Percentiles rank a stretch among this genome's conserved stretches.
Evolutionary conservation across 2,329 filamentous ascomycete species (phyloP).

Genomic region (Fusarium robinianum): DNA sequence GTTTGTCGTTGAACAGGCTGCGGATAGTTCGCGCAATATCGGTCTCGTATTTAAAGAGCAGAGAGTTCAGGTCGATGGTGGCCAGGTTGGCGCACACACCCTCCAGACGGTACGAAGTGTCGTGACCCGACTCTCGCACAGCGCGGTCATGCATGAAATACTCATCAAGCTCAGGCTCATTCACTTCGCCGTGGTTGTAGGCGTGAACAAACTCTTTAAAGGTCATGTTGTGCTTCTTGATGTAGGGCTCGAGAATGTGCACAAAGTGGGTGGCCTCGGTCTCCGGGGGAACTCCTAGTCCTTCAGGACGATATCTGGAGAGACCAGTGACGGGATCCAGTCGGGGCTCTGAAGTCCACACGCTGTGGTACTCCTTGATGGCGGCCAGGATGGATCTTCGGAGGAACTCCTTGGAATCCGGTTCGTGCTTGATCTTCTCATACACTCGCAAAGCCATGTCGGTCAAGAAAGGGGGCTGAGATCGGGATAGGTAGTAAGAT

Average conservation of each 20-base stretch:
- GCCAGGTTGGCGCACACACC: constrained; percentile 84
- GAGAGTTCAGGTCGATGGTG: constrained; percentile 91
- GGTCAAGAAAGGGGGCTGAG: constrained; percentile 94
- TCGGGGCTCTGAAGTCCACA: constrained; percentile 82
- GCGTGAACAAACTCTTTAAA: constrained; percentile 85
- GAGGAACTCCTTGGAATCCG: constrained; percentile 80
- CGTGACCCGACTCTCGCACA: constrained; percentile 94
- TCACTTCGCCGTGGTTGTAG: constrained; percentile 78
- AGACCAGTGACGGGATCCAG: constrained; percentile 77
- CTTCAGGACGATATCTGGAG: constrained; percentile 83
- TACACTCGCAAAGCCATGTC: constrained; percentile 96
- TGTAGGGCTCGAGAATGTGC: constrained; percentile 80
- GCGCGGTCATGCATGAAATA: constrained; percentile 97
- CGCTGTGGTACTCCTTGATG: constrained; percentile 94
- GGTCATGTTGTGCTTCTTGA: constrained; percentile 78
- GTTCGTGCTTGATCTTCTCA: constrained; percentile 87
- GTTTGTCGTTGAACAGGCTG: constrained; percentile 78
- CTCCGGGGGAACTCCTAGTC: constrained; percentile 85
- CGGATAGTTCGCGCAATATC: constrained; percentile 90
- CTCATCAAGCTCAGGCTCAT: constrained; percentile 86
- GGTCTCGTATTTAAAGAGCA: constrained; percentile 95
- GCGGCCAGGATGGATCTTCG: constrained; percentile 80
- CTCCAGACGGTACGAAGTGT: constrained; percentile 93
- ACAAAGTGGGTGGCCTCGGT: constrained; percentile 87
- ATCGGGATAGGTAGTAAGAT: constrained; percentile 92